Base-by-base conservation (phyloP, 164 flowering plant species). In the Tinospora cordifolia region DNA sequence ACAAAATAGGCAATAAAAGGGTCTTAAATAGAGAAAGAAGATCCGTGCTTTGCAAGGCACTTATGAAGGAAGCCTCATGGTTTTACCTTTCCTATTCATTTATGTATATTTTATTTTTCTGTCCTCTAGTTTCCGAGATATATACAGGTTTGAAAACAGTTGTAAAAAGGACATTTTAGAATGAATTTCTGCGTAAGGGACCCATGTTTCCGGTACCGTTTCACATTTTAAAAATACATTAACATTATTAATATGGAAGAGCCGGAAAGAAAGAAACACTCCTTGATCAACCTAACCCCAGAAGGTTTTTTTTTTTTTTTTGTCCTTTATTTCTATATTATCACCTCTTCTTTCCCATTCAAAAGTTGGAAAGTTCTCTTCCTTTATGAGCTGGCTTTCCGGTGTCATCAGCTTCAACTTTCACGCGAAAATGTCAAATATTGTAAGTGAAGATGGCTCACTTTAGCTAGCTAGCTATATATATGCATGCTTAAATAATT, bases 1-100 rank as follows among this genome's bases (percentile, higher is more conserved):
- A 63, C 24, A 27, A 8, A 12, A n/a, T 59, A 59, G 66, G 71
- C 30, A 64, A 51, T 40, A 15, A 49, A 40, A 24, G 19, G 34
- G 39, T 46, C 62, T 70, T 79, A 73, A 67, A 76, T 76, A 76
- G 64, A 62, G 71, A 21, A 44, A 44, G 26, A 44, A 44, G 62
- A 41, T 73, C 44, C 81, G 67, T 79, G 81, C 59, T 46, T 24
- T n/a, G 63, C 71, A 79, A 79, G 81, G 70, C 69, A 79, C 79
- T 79, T 79, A 57, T 30, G 49, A 36, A 26, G 62, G 73, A 79
- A 75, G 81, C 69, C 74, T 75, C 72, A 22, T 63, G 38, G 15
- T 30, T 14, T 30, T 30, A 30, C 8, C 8, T 25, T 6, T 38
- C 68, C 1, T 47, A 21, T 8, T 67, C 58, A 51, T 17, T 1